A percentile compares a stretch with the other conserved stretches of the same genome.
Evolutionary conservation across 2,329 filamentous ascomycete genomes (phyloP).

Genomic region (Celoporthe dispersa): DNA sequence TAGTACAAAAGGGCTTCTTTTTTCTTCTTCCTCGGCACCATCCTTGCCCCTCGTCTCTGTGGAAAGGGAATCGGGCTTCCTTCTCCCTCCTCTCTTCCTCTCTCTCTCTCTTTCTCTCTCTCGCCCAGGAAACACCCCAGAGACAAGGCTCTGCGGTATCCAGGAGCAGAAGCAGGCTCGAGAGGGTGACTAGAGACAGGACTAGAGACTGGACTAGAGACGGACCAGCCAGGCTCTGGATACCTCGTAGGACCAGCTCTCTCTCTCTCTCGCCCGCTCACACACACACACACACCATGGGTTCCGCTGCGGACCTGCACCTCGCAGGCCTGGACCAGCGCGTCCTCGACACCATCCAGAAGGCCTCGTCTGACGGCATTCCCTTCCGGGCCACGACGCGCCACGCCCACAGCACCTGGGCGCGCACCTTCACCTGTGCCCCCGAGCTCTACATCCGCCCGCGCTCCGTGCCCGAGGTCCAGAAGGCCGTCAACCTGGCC

Average conservation of each 20-base stretch:
- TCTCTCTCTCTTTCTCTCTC: too few species aligned
- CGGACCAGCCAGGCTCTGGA: neutral
- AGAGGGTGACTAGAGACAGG: too few species aligned
- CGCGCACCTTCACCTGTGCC: slow-evolving; percentile 84
- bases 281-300: neutral
- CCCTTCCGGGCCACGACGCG: slow-evolving; percentile 76
- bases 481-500: slow-evolving; percentile 81
- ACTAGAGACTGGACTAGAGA: neutral
- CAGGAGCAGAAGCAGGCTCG: too few species aligned
- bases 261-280: neutral
- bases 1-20: neutral
- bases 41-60: neutral
- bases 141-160: too few species aligned
- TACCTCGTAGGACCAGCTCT: too few species aligned
- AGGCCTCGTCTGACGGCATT: slow-evolving; percentile 45
- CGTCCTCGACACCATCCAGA: slow-evolving; percentile 26
- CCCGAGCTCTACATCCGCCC: slow-evolving; percentile 93
- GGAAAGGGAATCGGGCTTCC: neutral
- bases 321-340: slow-evolving; percentile 27
- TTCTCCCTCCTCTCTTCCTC: neutral
- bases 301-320: slow-evolving; percentile 23
- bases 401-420: slow-evolving; percentile 91
- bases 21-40: neutral
- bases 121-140: too few species aligned
- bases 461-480: slow-evolving; percentile 76